Percentiles rank a stretch among this genome's conserved stretches.
Conservation (phyloP, 768 basidiomycete species). For the Hydnum rufescens region DNA sequence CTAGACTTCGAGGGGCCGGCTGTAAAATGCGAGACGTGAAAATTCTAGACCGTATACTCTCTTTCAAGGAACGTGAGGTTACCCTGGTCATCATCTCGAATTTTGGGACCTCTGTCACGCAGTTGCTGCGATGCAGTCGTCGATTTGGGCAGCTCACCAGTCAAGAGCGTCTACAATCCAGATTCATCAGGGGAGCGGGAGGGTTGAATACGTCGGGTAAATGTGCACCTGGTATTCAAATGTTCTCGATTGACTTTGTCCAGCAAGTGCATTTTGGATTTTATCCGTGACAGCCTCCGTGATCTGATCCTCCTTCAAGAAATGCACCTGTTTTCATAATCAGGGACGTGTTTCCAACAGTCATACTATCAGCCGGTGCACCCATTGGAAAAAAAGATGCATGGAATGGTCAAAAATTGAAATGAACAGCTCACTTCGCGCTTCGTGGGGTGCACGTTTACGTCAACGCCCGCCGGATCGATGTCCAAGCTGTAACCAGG, state of each 20-base stretch:
- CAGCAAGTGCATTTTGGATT: slow-evolving; percentile 42
- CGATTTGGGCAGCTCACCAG: slow-evolving; percentile 4
- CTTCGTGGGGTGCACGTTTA: slow-evolving; percentile 97
- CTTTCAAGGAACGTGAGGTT: too few species aligned
- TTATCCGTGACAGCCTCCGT: slow-evolving; percentile 54
- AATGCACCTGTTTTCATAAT: slow-evolving; percentile 32
- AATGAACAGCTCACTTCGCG: slow-evolving; percentile 40
- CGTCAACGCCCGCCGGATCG: slow-evolving; percentile 76
- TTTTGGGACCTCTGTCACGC: background rate
- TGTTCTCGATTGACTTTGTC: slow-evolving; percentile 23
- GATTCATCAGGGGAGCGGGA: too few species aligned
- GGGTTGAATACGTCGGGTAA: too few species aligned
- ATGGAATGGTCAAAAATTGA: background rate
- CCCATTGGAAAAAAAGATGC: too few species aligned
- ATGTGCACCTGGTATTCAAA: slow-evolving; percentile 22
- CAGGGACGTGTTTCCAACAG: background rate
- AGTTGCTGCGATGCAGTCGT: background rate
- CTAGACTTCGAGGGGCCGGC: background rate
- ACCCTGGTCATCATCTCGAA: background rate
- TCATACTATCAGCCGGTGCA: too few species aligned
- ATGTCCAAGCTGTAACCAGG: slow-evolving; percentile 45
- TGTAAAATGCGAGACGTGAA: too few species aligned
- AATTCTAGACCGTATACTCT: too few species aligned
- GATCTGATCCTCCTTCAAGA: slow-evolving; percentile 77
- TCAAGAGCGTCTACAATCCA: too few species aligned